These are phyloP conservation scores for Solanum tarijense DNA, from an alignment of 257 asterid genomes.

Conservation along the genomic window DNA sequence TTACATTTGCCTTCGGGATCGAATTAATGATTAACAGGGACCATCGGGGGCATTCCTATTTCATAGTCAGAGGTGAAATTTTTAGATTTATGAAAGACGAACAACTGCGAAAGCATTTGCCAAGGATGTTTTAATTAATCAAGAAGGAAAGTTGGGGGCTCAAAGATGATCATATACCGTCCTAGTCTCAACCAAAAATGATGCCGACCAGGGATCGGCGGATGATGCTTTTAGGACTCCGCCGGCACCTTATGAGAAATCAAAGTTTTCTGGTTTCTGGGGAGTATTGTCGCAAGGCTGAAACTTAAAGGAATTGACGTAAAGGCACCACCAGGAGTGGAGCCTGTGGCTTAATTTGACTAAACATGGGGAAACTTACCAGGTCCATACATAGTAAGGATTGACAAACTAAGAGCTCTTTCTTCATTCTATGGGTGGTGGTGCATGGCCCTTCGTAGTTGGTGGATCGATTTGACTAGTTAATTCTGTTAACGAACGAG, in stretches of 20 bases:
- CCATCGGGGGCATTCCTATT: not conserved
- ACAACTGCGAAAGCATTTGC: not conserved
- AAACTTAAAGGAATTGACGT: conserved; percentile 32
- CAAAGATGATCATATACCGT: not conserved
- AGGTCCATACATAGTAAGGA: not conserved
- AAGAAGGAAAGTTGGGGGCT: not conserved
- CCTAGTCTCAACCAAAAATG: not conserved
- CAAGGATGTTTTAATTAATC: not conserved
- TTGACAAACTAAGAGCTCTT: not conserved
- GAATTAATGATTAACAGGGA: not conserved
- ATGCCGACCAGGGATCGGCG: conserved; percentile 40
- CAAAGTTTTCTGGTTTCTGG: not conserved
- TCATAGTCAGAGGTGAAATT: not conserved
- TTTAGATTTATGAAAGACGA: not conserved
- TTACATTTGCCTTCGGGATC: not conserved
- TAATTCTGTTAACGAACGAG: no score
- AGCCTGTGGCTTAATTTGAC: not conserved
- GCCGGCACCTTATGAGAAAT: not conserved
- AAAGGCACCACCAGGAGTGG: conserved; percentile 11
- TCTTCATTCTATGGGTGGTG: not conserved
- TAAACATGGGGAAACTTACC: not conserved
- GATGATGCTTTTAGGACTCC: conserved; percentile 41
- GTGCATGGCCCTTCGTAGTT: not conserved
- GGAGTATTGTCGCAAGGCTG: conserved; percentile 51
- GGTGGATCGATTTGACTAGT: not conserved